Percentiles rank a stretch among this genome's conserved stretches.
phyloP scores from a whole-genome alignment of 768 basidiomycete genomes.

The Tubosaeta brunneosetosa region DNA sequence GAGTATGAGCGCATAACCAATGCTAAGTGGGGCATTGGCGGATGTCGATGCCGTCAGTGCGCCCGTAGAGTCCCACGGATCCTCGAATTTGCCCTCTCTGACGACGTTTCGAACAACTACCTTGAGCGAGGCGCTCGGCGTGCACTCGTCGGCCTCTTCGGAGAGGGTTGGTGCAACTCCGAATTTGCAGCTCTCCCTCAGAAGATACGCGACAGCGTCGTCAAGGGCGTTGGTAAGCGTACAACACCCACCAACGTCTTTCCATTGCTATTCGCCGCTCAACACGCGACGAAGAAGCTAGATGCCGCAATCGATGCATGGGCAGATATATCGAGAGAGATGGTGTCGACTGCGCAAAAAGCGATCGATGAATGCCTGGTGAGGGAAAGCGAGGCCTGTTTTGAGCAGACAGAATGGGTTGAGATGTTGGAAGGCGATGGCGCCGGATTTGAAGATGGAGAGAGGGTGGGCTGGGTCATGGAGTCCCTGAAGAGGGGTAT shows the following conservation, averaged over 20 bases:
- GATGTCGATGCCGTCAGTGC: constrained; percentile 82
- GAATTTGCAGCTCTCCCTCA: constrained; percentile 73
- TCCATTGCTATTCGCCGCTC: constrained; percentile 60
- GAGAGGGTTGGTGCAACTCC: constrained; percentile 80
- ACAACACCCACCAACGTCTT: constrained; percentile 68
- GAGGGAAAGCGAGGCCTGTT: constrained; percentile 56
- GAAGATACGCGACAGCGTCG: constrained; percentile 59
- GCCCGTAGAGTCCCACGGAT: constrained; percentile 75
- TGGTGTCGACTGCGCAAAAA: constrained; percentile 61
- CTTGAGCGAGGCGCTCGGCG: constrained; percentile 70
- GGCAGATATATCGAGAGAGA: constrained; percentile 42
- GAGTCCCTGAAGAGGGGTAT: constrained; percentile 58
- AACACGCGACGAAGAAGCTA: constrained; percentile 55
- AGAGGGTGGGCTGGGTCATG: constrained; percentile 76
- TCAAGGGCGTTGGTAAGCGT: constrained; percentile 69
- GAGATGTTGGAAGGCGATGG: constrained; percentile 73
- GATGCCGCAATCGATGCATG: constrained; percentile 52
- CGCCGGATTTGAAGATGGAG: constrained; percentile 68
- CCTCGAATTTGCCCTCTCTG: constrained; percentile 70
- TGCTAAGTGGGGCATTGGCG: constrained; percentile 78
- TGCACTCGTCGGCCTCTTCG: constrained; percentile 79
- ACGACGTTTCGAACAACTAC: constrained; percentile 71
- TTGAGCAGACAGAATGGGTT: constrained; percentile 66
- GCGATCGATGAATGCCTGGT: constrained; percentile 59
- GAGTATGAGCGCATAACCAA: constrained; percentile 71